phyloP scores from a whole-genome alignment of 176 grass and related monocot species.

The Rhipidocladum racemiflorum region DNA sequence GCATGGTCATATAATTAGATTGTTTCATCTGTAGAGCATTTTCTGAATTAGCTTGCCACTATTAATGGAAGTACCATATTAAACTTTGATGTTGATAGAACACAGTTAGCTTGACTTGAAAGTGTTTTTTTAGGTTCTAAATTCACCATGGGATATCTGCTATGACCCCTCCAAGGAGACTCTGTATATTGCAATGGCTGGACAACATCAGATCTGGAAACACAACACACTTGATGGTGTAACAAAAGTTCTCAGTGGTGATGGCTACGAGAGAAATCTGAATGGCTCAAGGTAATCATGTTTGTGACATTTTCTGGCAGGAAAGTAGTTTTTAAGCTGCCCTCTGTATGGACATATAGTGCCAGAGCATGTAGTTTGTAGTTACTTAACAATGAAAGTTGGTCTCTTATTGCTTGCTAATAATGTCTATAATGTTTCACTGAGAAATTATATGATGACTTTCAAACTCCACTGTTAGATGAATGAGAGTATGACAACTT shows the following conservation, averaged over 20 bases:
- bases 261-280: constrained; percentile 91
- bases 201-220: constrained; percentile 96
- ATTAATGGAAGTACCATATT: not conserved
- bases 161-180: constrained; percentile 62
- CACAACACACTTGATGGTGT: constrained; percentile 63
- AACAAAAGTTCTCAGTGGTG: constrained; percentile 77
- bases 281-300: constrained; percentile 78
- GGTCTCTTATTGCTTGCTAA: not conserved
- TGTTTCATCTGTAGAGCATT: not conserved
- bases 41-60: constrained; percentile 20
- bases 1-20: not conserved
- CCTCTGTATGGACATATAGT: not conserved
- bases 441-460: not conserved
- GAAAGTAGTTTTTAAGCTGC: constrained; percentile 13
- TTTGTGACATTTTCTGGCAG: not conserved
- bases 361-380: not conserved
- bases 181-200: constrained; percentile 93
- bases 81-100: constrained; percentile 26
- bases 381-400: not conserved
- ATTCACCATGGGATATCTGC: constrained; percentile 98
- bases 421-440: not conserved
- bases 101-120: constrained; percentile 38
- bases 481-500: constrained; percentile 9
- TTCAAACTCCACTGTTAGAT: not conserved
- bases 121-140: constrained; percentile 65